Base-by-base conservation (phyloP, 345 rosid species). In the Arabidopsis suecica region DNA sequence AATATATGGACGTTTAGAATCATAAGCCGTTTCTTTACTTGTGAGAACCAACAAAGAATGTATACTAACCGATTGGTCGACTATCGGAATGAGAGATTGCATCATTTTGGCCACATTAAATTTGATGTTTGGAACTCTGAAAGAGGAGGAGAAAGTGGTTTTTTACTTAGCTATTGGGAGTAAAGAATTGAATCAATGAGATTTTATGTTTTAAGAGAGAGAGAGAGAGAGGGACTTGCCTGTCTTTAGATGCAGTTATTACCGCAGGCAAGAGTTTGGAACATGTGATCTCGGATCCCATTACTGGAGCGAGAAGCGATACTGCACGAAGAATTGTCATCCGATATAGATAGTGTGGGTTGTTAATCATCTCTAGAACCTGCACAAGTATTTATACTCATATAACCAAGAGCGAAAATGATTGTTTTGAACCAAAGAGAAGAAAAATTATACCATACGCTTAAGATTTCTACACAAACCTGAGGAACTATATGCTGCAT, bases 401-500 rank as follows among this genome's bases (percentile, higher is more conserved):
- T 16, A 16, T 42, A 16, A 18, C 28, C 61, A 9, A 18, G 18
- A 12, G 0, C 18, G 1, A 54, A 68, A 40, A 40, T 16, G 40
- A 49, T 14, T 2, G 40, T 45, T 74, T 23, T 61, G 3, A 13
- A 54, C 22, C 60, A n/a, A n/a, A n/a, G n/a, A n/a, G n/a, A n/a
- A n/a, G n/a, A 61, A 10, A 64, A 20, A 10, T 42, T 20, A 14
- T 33, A 58, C 56, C 2, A 44, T 7, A 34, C 3, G 33, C 45
- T 65, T 12, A 11, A 12, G 41, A 30, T 49, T 58, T 12, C 41
- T 47, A 67, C 32, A 78, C 77, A 48, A 65, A 94, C 98, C 96
- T 88, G 96, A 54, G 97, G 95, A 81, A 94, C 89, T 79, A 91
- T 91, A 80, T 94, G 98, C 79, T 87, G 91, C 98, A 91, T 94